phyloP scores from a whole-genome alignment of 345 rosid genomes.

The Geranium brycei region DNA sequence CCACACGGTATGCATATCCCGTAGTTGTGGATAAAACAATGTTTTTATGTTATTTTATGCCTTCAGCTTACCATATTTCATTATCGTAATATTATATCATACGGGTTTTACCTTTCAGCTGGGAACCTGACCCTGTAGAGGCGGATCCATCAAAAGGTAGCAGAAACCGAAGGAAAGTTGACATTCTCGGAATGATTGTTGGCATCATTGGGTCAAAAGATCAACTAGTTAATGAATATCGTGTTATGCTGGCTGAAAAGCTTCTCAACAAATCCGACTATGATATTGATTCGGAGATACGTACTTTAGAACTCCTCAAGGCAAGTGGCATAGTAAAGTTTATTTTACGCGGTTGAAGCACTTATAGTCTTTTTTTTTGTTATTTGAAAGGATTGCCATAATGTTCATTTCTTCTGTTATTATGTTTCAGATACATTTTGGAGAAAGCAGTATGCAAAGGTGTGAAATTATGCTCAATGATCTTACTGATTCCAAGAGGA shows the following conservation, averaged over 20 bases:
- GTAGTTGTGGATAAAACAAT: conserved; percentile 1
- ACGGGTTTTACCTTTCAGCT: conserved; percentile 35
- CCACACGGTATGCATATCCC: conserved; percentile 34
- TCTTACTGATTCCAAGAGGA: conserved; percentile 92
- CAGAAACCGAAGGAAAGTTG: conserved; percentile 68
- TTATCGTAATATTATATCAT: conserved; percentile 7
- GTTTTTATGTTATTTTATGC: conserved; percentile 5
- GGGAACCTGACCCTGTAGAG: conserved; percentile 97
- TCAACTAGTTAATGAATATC: conserved; percentile 86
- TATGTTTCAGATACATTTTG: conserved; percentile 71
- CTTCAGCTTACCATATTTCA: neutral
- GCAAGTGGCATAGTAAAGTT: conserved; percentile 17
- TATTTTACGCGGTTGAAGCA: neutral
- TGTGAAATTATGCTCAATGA: conserved; percentile 99
- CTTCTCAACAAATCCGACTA: conserved; percentile 91
- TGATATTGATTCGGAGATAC: conserved; percentile 84
- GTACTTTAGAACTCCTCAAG: conserved; percentile 97
- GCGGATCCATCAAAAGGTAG: conserved; percentile 86
- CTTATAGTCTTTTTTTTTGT: neutral
- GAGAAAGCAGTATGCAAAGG: conserved; percentile 90
- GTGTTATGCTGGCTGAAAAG: conserved; percentile 92
- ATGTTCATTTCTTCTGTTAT: conserved; percentile 3
- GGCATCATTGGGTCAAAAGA: conserved; percentile 92
- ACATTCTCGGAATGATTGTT: conserved; percentile 89
- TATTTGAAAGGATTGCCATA: conserved; percentile 4